Conservation (phyloP, 495 filamentous ascomycete genomes). For the Aspergillus kassunensis region DNA sequence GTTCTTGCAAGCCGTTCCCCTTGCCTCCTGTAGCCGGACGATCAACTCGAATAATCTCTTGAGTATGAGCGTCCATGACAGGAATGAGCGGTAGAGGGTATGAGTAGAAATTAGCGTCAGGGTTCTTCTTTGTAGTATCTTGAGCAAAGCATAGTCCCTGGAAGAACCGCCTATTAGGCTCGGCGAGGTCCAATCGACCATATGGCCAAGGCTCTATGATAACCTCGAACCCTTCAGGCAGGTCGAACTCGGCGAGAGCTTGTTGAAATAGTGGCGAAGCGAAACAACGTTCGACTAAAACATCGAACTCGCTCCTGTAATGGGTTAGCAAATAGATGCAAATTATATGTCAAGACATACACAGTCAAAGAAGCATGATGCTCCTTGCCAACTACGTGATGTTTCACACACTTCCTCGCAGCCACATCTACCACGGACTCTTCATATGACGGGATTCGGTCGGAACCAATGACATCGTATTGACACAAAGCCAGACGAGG, state of each 20-base stretch:
- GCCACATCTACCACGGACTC: conserved; percentile 62
- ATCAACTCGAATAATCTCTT: conserved; percentile 58
- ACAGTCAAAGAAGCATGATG: conserved; percentile 59
- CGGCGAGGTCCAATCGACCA: conserved; percentile 53
- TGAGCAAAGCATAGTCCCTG: conserved; percentile 50
- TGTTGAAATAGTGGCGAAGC: conserved; percentile 58
- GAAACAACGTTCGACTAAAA: conserved; percentile 58
- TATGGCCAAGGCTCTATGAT: conserved; percentile 72
- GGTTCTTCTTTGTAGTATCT: conserved; percentile 35
- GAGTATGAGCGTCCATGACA: conserved; percentile 64
- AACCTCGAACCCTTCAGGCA: conserved; percentile 60
- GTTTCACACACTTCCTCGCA: conserved; percentile 41
- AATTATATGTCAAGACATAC: conserved; percentile 29
- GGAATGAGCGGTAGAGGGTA: conserved; percentile 75
- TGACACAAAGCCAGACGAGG: conserved; percentile 58
- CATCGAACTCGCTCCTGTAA: conserved; percentile 56
- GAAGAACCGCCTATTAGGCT: conserved; percentile 53
- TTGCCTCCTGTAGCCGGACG: conserved; percentile 47
- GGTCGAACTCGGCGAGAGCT: conserved; percentile 54
- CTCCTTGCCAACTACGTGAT: conserved; percentile 52
- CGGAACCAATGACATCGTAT: conserved; percentile 60
- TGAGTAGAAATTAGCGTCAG: conserved; percentile 69
- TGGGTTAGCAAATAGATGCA: conserved; percentile 20
- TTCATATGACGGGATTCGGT: conserved; percentile 54
- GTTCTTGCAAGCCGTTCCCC: conserved; percentile 34